Evolutionary conservation across 352 stramenopile genomes (phyloP).

Genomic region (Aphanomyces cochlioides): DNA sequence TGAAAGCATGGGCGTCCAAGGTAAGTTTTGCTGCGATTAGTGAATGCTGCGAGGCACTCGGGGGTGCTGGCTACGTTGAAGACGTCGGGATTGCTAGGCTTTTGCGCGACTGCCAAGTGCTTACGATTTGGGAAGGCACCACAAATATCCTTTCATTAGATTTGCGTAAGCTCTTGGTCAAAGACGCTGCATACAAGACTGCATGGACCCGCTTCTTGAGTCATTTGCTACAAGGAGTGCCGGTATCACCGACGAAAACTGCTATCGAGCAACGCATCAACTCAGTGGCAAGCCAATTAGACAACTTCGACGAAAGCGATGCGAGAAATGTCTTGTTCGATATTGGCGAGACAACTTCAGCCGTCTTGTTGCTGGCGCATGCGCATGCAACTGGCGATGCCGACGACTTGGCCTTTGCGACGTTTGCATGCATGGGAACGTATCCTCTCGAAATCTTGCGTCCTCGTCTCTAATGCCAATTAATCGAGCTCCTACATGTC

Average conservation of each 20-base stretch:
- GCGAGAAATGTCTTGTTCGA: neutral
- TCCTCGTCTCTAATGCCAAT: no score
- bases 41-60: conserved; percentile 4
- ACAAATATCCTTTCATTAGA: neutral
- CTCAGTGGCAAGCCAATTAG: neutral
- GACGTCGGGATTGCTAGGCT: neutral
- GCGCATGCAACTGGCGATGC: neutral
- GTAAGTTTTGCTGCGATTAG: neutral
- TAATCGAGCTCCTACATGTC: no score
- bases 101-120: conserved; percentile 4
- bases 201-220: neutral
- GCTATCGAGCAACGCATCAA: neutral
- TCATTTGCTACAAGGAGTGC: neutral
- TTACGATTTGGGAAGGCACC: conserved; percentile 12
- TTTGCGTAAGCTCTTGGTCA: neutral
- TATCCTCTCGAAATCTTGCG: neutral
- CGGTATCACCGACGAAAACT: neutral
- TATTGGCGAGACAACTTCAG: neutral
- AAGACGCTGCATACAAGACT: neutral
- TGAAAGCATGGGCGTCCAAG: conserved; percentile 4
- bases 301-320: neutral
- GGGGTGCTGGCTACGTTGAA: conserved; percentile 7
- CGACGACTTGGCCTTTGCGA: neutral
- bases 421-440: neutral
- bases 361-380: neutral